These are phyloP conservation scores for Trifolium repens DNA, from an alignment of 306 rosid genomes.

Conservation along the genomic window DNA sequence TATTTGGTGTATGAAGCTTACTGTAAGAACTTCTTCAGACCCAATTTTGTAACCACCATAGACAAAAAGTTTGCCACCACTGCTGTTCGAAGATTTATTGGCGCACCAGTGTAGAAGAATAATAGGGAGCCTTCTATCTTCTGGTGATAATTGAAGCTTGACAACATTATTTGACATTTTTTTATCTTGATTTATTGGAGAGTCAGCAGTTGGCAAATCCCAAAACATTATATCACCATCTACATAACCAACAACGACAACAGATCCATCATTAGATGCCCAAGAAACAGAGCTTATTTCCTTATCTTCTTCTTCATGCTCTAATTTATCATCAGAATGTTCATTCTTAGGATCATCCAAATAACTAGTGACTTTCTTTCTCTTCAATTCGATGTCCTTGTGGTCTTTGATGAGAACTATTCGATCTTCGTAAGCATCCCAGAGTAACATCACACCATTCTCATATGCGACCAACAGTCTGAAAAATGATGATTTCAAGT, in stretches of 20 bases:
- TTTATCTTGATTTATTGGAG: slow-evolving; percentile 47
- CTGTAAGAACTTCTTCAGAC: slow-evolving; percentile 83
- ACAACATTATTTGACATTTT: slow-evolving; percentile 56
- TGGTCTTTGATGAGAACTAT: slow-evolving; percentile 72
- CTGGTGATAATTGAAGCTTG: slow-evolving; percentile 76
- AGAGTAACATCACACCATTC: slow-evolving; percentile 77
- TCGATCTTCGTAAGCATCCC: slow-evolving; percentile 88
- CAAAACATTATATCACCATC: slow-evolving; percentile 94
- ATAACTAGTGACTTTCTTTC: slow-evolving; percentile 43
- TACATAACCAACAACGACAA: slow-evolving; percentile 79
- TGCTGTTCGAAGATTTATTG: slow-evolving; percentile 45
- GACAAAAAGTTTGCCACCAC: slow-evolving; percentile 70
- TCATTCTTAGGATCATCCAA: slow-evolving; percentile 45
- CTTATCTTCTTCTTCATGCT: slow-evolving; percentile 60
- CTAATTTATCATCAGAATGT: slow-evolving; percentile 52
- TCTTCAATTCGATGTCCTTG: slow-evolving; percentile 62
- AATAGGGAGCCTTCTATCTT: slow-evolving; percentile 74
- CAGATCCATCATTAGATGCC: slow-evolving; percentile 78
- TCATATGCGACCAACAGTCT: slow-evolving; percentile 84
- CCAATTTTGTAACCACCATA: slow-evolving; percentile 90
- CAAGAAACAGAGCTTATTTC: slow-evolving; percentile 87
- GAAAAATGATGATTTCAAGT: slow-evolving; percentile 47
- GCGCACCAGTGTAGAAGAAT: slow-evolving; percentile 71
- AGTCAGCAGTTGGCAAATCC: slow-evolving; percentile 64
- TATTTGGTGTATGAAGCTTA: slow-evolving; percentile 46